Base-by-base conservation (phyloP, 108 stramenopile genomes). In the Bacterosira constricta region DNA sequence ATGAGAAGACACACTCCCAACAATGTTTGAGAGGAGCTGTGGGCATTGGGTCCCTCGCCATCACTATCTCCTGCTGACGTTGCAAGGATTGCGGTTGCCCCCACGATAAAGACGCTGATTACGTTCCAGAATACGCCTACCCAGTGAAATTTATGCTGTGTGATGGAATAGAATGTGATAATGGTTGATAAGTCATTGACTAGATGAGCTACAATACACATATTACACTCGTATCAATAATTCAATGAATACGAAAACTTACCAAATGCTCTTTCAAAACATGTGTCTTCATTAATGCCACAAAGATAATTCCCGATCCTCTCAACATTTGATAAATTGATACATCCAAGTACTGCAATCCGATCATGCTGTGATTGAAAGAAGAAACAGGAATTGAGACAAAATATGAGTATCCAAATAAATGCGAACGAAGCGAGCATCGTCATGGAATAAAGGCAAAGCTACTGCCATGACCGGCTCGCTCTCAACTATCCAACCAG, bases 281-380 rank as follows among this genome's bases (percentile, higher is more conserved):
- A 49, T 88, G 81, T 50, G 94, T 93, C 61, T 96, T 96, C 91
- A 96, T 85, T 25, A 96, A 64, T 7, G 96, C 96, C 9, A 96
- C 93, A 77, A 96, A 96, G 56, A 96, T 92, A 57, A 96, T 94
- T 5, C 91, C 92, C 18, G 85, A 85, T 80, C 96, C 96, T 10
- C 93, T 82, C 8, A 96, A 76, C 79, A 96, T 79, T 70, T 94
- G 93, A 65, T 93, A 96, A 13, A 91, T 88, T 57, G 88, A 89
- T 4, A 94, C 96, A 70, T 90, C 86, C 31, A 96, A 75, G 58
- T 93, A 87, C 29, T 77, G 84, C 45, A 96, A 64, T 53, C 96
- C 96, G 85, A 93, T 89, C 96, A 94, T 96, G 69, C 66, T 61
- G 31, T 20, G n/a, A n/a, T n/a, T n/a, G n/a, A n/a, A n/a, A n/a